phyloP scores from a whole-genome alignment of 139 green algal genomes.

The Chlorella sp. region DNA sequence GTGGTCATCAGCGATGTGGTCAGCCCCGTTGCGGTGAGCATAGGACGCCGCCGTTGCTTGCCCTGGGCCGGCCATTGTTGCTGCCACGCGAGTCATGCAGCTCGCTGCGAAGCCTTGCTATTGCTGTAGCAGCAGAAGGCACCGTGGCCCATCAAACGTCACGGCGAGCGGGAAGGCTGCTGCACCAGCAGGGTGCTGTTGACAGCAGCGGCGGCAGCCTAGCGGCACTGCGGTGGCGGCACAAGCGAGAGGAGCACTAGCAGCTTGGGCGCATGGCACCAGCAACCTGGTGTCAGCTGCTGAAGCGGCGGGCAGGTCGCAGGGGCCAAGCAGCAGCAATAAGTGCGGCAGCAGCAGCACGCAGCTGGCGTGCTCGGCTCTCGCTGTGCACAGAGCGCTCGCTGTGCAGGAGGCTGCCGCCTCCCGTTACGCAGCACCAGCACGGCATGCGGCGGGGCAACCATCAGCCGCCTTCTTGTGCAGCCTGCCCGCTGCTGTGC shows the following conservation, averaged over 20 bases:
- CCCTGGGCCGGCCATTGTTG: background rate
- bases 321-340: background rate
- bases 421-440: background rate
- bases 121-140: background rate
- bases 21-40: constrained; percentile 93
- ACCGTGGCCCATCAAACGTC: too few species aligned
- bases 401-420: too few species aligned
- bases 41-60: background rate
- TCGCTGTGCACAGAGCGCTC: background rate
- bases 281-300: too few species aligned
- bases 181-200: background rate
- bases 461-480: background rate
- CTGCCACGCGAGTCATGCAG: constrained; percentile 5
- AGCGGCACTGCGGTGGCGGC: background rate
- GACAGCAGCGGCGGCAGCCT: background rate
- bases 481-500: background rate
- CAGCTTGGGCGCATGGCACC: background rate
- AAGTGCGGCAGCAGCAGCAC: background rate
- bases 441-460: background rate
- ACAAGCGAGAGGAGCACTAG: background rate
- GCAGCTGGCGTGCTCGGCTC: background rate
- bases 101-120: background rate
- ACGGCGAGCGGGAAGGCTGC: background rate
- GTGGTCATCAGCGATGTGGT: constrained; percentile 77
- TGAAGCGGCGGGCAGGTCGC: too few species aligned